Conservation (phyloP, 129 eudicot genomes). For the Rutidosis leptorrhynchoides region DNA sequence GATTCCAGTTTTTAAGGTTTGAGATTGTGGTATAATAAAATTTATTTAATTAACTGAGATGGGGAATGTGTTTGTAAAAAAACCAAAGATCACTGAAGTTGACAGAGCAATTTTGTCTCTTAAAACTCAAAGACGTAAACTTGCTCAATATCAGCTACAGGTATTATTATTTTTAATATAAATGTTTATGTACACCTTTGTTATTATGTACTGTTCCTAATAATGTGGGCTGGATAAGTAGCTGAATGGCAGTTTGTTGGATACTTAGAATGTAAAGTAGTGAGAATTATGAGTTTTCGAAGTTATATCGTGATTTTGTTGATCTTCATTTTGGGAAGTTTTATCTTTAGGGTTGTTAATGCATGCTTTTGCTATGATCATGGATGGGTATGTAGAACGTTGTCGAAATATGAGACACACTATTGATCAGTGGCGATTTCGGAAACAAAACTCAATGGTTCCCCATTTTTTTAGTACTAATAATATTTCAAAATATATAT, state of each 20-base stretch:
- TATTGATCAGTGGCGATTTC: no score
- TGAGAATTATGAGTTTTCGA: not conserved
- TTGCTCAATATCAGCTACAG: constrained; percentile 92
- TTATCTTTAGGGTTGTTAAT: not conserved
- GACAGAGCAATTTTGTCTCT: constrained; percentile 92
- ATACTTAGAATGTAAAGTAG: not conserved
- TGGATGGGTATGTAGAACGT: no score
- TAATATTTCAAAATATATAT: no score
- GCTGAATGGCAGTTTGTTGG: not conserved
- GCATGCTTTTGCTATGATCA: no score
- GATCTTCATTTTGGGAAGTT: not conserved
- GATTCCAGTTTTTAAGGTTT: constrained; percentile 7
- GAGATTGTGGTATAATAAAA: constrained; percentile 7
- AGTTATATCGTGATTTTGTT: not conserved
- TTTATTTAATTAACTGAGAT: constrained; percentile 26
- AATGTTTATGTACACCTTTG: not conserved
- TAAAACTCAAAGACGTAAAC: constrained; percentile 95
- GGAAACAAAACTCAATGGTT: no score
- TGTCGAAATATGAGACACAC: no score
- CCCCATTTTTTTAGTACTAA: no score
- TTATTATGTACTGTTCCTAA: not conserved
- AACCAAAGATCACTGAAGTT: constrained; percentile 96
- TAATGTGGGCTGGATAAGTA: not conserved
- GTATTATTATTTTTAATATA: constrained; percentile 32
- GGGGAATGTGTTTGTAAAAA: constrained; percentile 93